These are phyloP conservation scores for Lycium barbarum DNA, from an alignment of 257 asterid genomes.

Conservation along the genomic window DNA sequence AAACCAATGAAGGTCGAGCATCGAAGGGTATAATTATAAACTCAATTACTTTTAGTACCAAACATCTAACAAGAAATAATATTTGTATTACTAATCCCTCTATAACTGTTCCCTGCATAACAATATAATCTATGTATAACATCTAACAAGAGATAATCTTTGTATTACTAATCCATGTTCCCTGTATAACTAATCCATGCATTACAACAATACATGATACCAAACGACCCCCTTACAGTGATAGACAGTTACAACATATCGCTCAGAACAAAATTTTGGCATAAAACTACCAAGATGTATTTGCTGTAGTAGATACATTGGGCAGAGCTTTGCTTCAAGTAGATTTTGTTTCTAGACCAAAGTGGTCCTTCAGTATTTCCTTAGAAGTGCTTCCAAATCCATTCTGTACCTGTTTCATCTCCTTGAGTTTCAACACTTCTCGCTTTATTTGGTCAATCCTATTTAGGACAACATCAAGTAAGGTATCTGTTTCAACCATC, in stretches of 20 bases:
- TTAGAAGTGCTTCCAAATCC: constrained; percentile 76
- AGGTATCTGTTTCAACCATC: constrained; percentile 38
- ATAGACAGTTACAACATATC: not conserved
- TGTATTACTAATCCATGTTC: too few relatives aligned
- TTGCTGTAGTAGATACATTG: not conserved
- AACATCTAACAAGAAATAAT: too few relatives aligned
- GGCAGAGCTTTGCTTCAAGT: not conserved
- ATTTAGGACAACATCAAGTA: constrained; percentile 44
- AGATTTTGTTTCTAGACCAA: constrained; percentile 48
- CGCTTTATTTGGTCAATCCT: constrained; percentile 55
- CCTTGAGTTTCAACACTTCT: constrained; percentile 57
- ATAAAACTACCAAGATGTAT: constrained; percentile 25
- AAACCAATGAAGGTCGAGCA: too few relatives aligned
- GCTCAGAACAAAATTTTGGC: constrained; percentile 11
- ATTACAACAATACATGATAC: too few relatives aligned
- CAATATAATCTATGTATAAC: too few relatives aligned
- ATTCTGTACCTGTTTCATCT: constrained; percentile 64
- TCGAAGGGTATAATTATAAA: too few relatives aligned
- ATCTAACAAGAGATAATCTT: too few relatives aligned
- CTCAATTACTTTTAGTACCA: too few relatives aligned
- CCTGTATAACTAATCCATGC: too few relatives aligned
- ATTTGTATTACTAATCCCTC: too few relatives aligned
- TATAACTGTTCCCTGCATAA: too few relatives aligned
- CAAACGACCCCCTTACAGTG: not conserved
- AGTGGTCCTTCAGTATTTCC: constrained; percentile 57